Evolutionary conservation across 495 filamentous ascomycete genomes (phyloP).

Genomic region (Penicillium longicatenatum): DNA sequence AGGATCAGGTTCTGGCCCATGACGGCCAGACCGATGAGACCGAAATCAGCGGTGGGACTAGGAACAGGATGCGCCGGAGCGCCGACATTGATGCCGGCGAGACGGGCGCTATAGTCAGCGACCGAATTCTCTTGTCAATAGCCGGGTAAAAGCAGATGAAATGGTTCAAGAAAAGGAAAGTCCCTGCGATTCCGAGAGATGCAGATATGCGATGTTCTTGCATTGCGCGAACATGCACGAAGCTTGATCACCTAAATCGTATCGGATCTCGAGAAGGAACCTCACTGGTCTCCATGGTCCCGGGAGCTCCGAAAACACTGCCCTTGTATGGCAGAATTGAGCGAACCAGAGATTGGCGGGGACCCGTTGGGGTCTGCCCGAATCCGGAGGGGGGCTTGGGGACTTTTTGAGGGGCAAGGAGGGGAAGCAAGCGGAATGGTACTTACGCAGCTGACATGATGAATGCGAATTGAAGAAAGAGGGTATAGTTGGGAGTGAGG

Average conservation of each 20-base stretch:
- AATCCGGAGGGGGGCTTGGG: neutral
- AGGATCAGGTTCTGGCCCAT: constrained; percentile 99
- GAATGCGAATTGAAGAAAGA: constrained; percentile 24
- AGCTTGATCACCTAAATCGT: neutral
- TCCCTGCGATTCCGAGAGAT: constrained; percentile 16
- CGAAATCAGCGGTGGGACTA: constrained; percentile 73
- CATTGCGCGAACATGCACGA: constrained; percentile 9
- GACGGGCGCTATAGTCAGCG: constrained; percentile 77
- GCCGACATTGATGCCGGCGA: constrained; percentile 81
- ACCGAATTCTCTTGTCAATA: constrained; percentile 51
- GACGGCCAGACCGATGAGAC: constrained; percentile 99
- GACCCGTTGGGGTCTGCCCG: constrained; percentile 7
- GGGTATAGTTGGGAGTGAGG: constrained; percentile 16
- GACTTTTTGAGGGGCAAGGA: constrained; percentile 1
- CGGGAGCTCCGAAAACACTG: neutral
- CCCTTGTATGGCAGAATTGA: constrained; percentile 9
- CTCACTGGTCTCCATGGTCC: neutral
- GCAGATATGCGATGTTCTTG: constrained; percentile 4
- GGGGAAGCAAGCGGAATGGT: constrained; percentile 15
- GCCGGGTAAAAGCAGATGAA: constrained; percentile 20
- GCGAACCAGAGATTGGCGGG: constrained; percentile 6
- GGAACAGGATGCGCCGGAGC: constrained; percentile 56
- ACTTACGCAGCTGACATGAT: constrained; percentile 61
- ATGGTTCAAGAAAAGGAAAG: constrained; percentile 1
- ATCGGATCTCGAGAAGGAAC: neutral